phyloP scores from a whole-genome alignment of 164 flowering plant species.

The Magnolia officinalis region DNA sequence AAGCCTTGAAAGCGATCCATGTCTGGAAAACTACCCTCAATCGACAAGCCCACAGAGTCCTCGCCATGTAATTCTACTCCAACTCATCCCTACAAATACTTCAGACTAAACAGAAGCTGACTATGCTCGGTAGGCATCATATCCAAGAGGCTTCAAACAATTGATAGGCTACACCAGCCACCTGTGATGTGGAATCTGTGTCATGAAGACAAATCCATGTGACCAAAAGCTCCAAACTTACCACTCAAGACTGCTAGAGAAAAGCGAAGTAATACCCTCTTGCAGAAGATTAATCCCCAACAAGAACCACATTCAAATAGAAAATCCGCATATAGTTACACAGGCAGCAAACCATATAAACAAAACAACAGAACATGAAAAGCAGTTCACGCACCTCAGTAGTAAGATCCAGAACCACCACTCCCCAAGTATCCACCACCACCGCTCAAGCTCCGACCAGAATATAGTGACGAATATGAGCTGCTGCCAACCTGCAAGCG shows the following conservation, averaged over 20 bases:
- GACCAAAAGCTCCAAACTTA: slow-evolving; percentile 38
- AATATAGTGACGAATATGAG: slow-evolving; percentile 82
- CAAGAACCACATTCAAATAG: not conserved
- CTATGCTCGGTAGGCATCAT: slow-evolving; percentile 27
- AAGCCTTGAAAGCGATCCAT: not conserved
- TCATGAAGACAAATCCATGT: slow-evolving; percentile 49
- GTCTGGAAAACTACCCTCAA: not conserved
- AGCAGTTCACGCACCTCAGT: slow-evolving; percentile 52
- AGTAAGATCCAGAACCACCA: slow-evolving; percentile 72
- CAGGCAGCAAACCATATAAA: not conserved
- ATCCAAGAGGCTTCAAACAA: slow-evolving; percentile 31
- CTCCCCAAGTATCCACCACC: slow-evolving; percentile 75
- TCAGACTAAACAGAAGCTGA: slow-evolving; percentile 7
- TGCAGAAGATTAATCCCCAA: slow-evolving; percentile 8
- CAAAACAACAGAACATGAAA: not conserved
- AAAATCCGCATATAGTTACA: not conserved
- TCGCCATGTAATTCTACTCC: not conserved
- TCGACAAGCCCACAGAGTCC: not conserved
- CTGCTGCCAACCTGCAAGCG: slow-evolving; percentile 63
- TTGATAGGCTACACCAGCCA: slow-evolving; percentile 59
- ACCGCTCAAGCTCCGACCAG: slow-evolving; percentile 69
- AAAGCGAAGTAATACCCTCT: slow-evolving; percentile 15
- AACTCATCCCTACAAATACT: slow-evolving; percentile 5
- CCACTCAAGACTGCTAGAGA: slow-evolving; percentile 23
- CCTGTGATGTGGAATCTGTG: slow-evolving; percentile 49